Evolutionary conservation across 2,329 filamentous ascomycete species (phyloP).

Genomic region (Cryoendolithus antarcticus): DNA sequence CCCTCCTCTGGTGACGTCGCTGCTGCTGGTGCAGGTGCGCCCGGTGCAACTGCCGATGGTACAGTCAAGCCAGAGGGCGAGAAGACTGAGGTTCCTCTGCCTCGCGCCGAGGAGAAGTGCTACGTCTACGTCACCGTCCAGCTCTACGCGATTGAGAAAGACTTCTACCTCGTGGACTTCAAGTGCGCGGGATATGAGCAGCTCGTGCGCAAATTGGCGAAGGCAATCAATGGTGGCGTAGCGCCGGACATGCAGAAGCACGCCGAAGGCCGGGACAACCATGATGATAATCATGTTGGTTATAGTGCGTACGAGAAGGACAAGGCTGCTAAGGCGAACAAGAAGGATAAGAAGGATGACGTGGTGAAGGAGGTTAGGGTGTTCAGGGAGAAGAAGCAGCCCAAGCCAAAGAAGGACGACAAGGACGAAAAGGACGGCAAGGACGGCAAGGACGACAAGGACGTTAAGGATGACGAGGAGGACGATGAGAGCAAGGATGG

Average conservation of each 20-base stretch:
- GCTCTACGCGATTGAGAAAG: constrained; percentile 83
- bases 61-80: background rate
- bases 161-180: constrained; percentile 94
- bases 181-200: constrained; percentile 97
- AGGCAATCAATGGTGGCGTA: constrained; percentile 19
- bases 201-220: constrained; percentile 41
- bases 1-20: constrained; percentile 1
- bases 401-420: background rate
- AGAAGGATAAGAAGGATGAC: no score
- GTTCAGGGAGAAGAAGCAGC: constrained; percentile 7
- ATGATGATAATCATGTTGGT: background rate
- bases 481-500: constrained; percentile 23
- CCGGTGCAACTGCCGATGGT: no score
- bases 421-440: no score
- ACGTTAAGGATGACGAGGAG: constrained; percentile 13
- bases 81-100: constrained; percentile 1
- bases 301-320: constrained; percentile 10
- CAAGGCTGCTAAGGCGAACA: background rate
- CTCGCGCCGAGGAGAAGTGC: constrained; percentile 50
- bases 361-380: constrained; percentile 4
- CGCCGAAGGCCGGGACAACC: background rate
- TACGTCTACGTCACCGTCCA: constrained; percentile 94
- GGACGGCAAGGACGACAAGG: constrained; percentile 7
- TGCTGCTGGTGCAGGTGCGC: constrained; percentile 10
- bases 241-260: constrained; percentile 3